Base-by-base conservation (phyloP, 2,329 filamentous ascomycete genomes). In the Pseudomassariella vexata region DNA sequence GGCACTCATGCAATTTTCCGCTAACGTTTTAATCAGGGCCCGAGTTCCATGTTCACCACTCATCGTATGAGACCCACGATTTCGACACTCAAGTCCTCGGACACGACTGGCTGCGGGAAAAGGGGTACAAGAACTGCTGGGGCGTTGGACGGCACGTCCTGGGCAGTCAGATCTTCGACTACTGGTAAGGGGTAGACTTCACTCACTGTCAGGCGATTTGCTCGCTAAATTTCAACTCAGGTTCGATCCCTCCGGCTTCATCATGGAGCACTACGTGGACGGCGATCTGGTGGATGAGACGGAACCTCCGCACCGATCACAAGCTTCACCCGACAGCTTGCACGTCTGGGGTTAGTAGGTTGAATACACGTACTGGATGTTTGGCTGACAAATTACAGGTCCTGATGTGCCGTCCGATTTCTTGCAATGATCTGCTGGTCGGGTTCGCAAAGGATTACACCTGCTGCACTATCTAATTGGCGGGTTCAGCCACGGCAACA, bases 121-220 rank as follows among this genome's bases (percentile, higher is more conserved):
- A 77, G 52, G 74, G 73, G 2, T 82, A 82, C 49, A 68, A 66
- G 46, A 72, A 67, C 44, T 78, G 78, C 40, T 86, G 82, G 82
- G 82, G 82, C 2, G 73, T 86, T 0, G 82, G 82, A 0, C 57
- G 82, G 32, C 81, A 85, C 59, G 70, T 84, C 15, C 64, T 85
- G 45, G 81, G 81, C 4, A 76, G 70, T 40, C 81, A 85, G 57
- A 75, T 85, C 31, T 86, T 85, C 44, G 79, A 85, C 48, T 84
- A 83, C 52, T 83, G 78, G 78, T 76, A 60, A 26, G 32, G 23
- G 11, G 10, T 6, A 3, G 5, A 4, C 19, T 26, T 26, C n/a
- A n/a, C n/a, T n/a, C n/a, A n/a, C n/a, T n/a, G n/a, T n/a, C n/a
- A n/a, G n/a, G n/a, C n/a, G n/a, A n/a, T n/a, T n/a, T 24, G 22